phyloP scores from a whole-genome alignment of 2,329 filamentous ascomycete species.

The Fusarium nelsonii region DNA sequence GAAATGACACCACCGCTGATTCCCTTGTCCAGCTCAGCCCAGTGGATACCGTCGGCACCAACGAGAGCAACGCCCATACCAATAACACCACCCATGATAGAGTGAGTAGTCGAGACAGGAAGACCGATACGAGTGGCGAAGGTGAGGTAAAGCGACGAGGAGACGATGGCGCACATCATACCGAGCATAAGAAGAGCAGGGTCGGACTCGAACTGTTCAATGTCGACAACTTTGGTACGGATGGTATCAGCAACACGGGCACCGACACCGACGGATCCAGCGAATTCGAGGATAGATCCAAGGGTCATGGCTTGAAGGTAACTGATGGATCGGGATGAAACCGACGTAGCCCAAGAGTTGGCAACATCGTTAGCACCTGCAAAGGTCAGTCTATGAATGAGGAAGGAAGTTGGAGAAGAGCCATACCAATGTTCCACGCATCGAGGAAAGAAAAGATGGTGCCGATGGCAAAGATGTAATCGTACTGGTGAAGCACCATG shows the following conservation, averaged over 20 bases:
- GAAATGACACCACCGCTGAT: slow-evolving; percentile 60
- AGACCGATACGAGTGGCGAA: slow-evolving; percentile 66
- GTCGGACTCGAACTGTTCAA: slow-evolving; percentile 59
- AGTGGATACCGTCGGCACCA: slow-evolving; percentile 64
- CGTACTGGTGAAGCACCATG: slow-evolving; percentile 62
- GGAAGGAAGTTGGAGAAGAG: fast-evolving
- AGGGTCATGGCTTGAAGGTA: slow-evolving; percentile 71
- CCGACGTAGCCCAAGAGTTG: slow-evolving; percentile 81
- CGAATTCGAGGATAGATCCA: slow-evolving; percentile 71
- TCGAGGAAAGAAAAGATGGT: slow-evolving; percentile 74
- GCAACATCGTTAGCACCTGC: slow-evolving; percentile 71
- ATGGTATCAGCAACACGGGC: slow-evolving; percentile 72
- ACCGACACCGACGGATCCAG: slow-evolving; percentile 70
- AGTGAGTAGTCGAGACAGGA: slow-evolving; percentile 73
- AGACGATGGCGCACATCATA: slow-evolving; percentile 68
- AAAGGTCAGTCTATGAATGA: background rate
- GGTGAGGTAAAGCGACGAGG: slow-evolving; percentile 68
- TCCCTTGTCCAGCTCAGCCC: slow-evolving; percentile 60
- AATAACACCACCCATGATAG: slow-evolving; percentile 70
- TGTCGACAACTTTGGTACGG: slow-evolving; percentile 70
- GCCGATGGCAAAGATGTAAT: slow-evolving; percentile 74
- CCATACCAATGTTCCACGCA: slow-evolving; percentile 71
- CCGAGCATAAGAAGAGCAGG: slow-evolving; percentile 69
- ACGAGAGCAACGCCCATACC: slow-evolving; percentile 70
- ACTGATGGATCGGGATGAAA: slow-evolving; percentile 75